Evolutionary conservation across 2,329 filamentous ascomycete species (phyloP).

Genomic region (Monilinia vaccinii-corymbosi): DNA sequence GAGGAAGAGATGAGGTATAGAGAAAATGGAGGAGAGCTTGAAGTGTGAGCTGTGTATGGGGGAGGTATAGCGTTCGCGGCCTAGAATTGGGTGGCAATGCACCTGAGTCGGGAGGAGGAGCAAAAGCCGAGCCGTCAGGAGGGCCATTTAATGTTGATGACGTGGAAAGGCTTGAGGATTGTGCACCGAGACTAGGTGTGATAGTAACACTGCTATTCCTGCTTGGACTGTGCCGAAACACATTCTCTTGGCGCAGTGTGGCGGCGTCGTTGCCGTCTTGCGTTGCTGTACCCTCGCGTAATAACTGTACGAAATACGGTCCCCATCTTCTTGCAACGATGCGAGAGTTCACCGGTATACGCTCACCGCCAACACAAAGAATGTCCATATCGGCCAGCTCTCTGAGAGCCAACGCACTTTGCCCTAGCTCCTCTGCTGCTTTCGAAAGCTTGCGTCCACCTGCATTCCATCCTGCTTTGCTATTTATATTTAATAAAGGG

Average conservation of each 20-base stretch:
- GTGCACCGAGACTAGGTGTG: constrained; percentile 54
- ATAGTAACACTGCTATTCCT: constrained; percentile 82
- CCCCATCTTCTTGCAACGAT: constrained; percentile 86
- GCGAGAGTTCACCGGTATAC: constrained; percentile 87
- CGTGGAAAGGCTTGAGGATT: constrained; percentile 37
- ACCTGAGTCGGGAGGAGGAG: constrained; percentile 32
- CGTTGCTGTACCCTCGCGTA: constrained; percentile 65
- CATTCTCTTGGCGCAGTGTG: constrained; percentile 57
- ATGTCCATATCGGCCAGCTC: constrained; percentile 97
- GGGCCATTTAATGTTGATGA: constrained; percentile 37
- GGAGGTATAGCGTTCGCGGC: constrained; percentile 82
- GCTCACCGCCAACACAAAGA: constrained; percentile 79
- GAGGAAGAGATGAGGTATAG: constrained; percentile 83
- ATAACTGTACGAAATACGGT: constrained; percentile 85
- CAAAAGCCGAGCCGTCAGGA: constrained; percentile 6
- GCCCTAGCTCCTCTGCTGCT: constrained; percentile 77
- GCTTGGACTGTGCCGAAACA: constrained; percentile 46
- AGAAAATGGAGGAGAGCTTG: constrained; percentile 87
- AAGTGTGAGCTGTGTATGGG: constrained; percentile 82
- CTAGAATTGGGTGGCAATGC: constrained; percentile 54
- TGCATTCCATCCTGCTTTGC: constrained; percentile 55
- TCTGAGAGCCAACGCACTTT: constrained; percentile 66
- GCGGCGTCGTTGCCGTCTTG: constrained; percentile 66
- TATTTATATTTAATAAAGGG: constrained; percentile 33
- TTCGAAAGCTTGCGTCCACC: constrained; percentile 68